Base-by-base conservation (phyloP, 2,329 filamentous ascomycete genomes). In the Epicoccum sorghinum region DNA sequence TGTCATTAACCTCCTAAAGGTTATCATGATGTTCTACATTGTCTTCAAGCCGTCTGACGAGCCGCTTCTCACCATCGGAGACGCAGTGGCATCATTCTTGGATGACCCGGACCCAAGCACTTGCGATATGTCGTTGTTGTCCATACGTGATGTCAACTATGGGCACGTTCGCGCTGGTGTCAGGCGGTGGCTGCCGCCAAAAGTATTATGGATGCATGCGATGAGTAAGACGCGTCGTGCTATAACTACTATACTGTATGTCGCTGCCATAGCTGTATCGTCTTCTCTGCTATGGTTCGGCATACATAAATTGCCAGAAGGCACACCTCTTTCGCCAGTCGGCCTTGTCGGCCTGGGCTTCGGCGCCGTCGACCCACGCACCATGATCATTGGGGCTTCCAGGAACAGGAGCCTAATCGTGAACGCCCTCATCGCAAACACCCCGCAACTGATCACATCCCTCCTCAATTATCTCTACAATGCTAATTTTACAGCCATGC, bases 381-480 rank as follows among this genome's bases (percentile, higher is more conserved):
- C 52, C 4, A 8, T 47, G n/a, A 52, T 52, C 0, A 8, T 8
- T 3, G 23, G 36, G 4, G 4, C 4, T 40, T 52, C 8, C 48
- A 41, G 7, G 18, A 18, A 18, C 18, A 45, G 25, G 1, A 10
- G 40, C 24, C 48, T 42, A 23, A 27, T 41, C 6, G 4, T 7
- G n/a, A 36, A 41, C 3, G 64, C 40, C 4, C 7, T 42, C 1
- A 18, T 82, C 0, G 78, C 75, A 30, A 84, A 84, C 56, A 25
- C 72, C 0, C 79, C 80, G 1, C 82, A 84, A 57, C 47, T 80
- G 0, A 47, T 82, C 4, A 54, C 82, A 0, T 81, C 78, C 0
- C 61, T 79, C n/a, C 42, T 79, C 2, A 82, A 83, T 59, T 64
- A 82, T 3, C 61, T 69, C 1, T 75, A 76, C 61, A 82, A 82